Percentiles rank a stretch among this genome's conserved stretches.
phyloP scores from a whole-genome alignment of 768 basidiomycete species.

The Boletus reticulatus region DNA sequence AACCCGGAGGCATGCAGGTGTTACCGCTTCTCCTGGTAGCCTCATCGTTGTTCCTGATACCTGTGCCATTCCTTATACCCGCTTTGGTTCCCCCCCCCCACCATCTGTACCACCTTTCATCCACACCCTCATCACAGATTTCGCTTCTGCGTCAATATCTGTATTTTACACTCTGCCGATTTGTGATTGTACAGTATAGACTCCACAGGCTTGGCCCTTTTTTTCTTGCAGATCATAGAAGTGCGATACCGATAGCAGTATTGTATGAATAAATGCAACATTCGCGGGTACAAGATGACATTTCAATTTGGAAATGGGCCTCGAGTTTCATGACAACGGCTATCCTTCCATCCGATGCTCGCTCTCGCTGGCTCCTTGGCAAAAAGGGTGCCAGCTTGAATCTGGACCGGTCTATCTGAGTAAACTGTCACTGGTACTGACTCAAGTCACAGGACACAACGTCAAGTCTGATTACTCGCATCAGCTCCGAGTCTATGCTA shows the following conservation, averaged over 20 bases:
- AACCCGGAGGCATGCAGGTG: slow-evolving; percentile 13
- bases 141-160: slow-evolving; percentile 12
- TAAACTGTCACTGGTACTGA: too few relatives aligned
- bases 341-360: too few relatives aligned
- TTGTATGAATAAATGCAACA: slow-evolving; percentile 3
- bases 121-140: slow-evolving; percentile 21
- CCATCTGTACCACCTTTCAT: slow-evolving; percentile 26
- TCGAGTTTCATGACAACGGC: too few relatives aligned
- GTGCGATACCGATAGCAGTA: neutral
- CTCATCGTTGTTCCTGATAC: slow-evolving; percentile 27
- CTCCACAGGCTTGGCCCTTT: neutral
- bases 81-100: slow-evolving; percentile 19
- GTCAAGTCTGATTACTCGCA: too few relatives aligned
- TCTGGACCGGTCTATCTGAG: too few relatives aligned
- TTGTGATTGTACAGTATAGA: slow-evolving; percentile 18
- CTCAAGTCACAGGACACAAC: too few relatives aligned
- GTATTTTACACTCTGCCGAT: slow-evolving; percentile 16
- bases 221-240: slow-evolving; percentile 11
- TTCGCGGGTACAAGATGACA: too few relatives aligned
- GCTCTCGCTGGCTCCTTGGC: too few relatives aligned
- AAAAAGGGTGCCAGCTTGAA: too few relatives aligned
- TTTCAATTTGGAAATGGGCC: too few relatives aligned
- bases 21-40: slow-evolving; percentile 14
- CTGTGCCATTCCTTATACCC: slow-evolving; percentile 31
- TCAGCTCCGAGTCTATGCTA: too few relatives aligned